Evolutionary conservation across 768 basidiomycete species (phyloP).

Genomic region (Multifurca ochricompacta): DNA sequence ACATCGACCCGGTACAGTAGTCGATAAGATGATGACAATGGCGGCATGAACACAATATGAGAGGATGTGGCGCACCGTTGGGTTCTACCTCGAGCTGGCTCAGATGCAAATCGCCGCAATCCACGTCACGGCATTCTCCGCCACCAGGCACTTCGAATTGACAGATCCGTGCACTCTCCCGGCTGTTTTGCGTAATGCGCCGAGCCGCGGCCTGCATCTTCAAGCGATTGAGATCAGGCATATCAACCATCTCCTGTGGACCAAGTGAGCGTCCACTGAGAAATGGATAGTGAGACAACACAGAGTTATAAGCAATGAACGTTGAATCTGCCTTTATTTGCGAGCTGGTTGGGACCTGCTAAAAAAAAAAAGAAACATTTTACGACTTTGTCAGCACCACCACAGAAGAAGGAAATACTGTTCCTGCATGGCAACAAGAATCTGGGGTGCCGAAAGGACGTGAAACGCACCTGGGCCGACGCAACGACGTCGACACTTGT

Average conservation of each 20-base stretch:
- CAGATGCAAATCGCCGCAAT: conserved; percentile 64
- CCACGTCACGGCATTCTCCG: conserved; percentile 63
- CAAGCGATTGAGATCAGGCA: conserved; percentile 44
- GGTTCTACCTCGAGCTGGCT: conserved; percentile 40
- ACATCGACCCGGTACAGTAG: background rate
- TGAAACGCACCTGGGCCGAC: conserved; percentile 72
- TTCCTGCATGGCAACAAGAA: conserved; percentile 21
- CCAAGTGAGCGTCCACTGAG: conserved; percentile 31
- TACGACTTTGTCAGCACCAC: conserved; percentile 14
- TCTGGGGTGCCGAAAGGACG: conserved; percentile 31
- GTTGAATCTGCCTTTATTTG: conserved; percentile 8
- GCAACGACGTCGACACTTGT: conserved; percentile 42
- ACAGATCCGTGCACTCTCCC: conserved; percentile 48
- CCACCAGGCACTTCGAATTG: conserved; percentile 78
- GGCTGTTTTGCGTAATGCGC: conserved; percentile 39
- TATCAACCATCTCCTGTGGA: conserved; percentile 25
- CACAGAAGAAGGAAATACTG: conserved; percentile 13
- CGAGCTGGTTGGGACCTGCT: conserved; percentile 6
- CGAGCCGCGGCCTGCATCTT: conserved; percentile 38
- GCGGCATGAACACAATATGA: conserved; percentile 16
- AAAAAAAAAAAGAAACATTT: background rate
- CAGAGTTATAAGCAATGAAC: conserved; percentile 25
- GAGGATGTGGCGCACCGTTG: conserved; percentile 42
- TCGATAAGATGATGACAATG: conserved; percentile 25
- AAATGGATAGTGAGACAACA: conserved; percentile 23